Evolutionary conservation across 2,329 filamentous ascomycete species (phyloP).

Genomic region (Apiospora malaysiana): DNA sequence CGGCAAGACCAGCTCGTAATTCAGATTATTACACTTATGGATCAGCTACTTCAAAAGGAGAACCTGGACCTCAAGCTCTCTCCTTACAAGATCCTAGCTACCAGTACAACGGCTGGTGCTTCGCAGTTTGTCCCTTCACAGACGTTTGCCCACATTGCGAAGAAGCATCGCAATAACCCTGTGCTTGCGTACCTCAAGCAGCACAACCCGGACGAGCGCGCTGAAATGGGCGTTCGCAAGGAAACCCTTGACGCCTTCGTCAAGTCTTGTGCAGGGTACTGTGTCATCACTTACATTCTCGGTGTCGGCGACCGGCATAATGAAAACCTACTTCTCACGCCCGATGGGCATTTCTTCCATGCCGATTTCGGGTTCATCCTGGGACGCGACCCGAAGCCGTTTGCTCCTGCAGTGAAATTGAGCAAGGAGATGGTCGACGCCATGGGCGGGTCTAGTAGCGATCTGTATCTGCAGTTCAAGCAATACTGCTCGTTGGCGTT

Average conservation of each 20-base stretch:
- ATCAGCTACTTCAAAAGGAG: slow-evolving; percentile 91
- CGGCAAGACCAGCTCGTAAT: slow-evolving; percentile 97
- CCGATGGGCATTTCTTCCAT: slow-evolving; percentile 95
- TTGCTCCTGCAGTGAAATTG: slow-evolving; percentile 95
- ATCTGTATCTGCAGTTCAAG: slow-evolving; percentile 88
- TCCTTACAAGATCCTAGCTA: slow-evolving; percentile 95
- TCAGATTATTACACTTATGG: slow-evolving; percentile 97
- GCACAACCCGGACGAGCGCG: slow-evolving; percentile 85
- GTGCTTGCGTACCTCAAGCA: slow-evolving; percentile 84
- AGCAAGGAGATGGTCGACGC: slow-evolving; percentile 98
- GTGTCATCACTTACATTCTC: slow-evolving; percentile 96
- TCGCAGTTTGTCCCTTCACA: slow-evolving; percentile 93
- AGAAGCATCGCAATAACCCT: slow-evolving; percentile 77
- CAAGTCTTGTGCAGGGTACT: slow-evolving; percentile 95
- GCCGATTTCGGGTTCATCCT: slow-evolving; percentile 98
- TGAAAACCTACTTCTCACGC: slow-evolving; percentile 90
- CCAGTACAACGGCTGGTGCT: slow-evolving; percentile 84
- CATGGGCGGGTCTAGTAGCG: slow-evolving; percentile 80
- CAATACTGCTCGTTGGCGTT: slow-evolving; percentile 97
- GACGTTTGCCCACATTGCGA: slow-evolving; percentile 80
- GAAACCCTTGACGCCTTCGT: slow-evolving; percentile 95
- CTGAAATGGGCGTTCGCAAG: slow-evolving; percentile 84
- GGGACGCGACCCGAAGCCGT: slow-evolving; percentile 94
- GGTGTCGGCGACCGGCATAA: slow-evolving; percentile 95
- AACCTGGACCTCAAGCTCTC: slow-evolving; percentile 95